Percentiles rank a stretch among this genome's conserved stretches.
phyloP scores from a whole-genome alignment of 805 yeast genomes.

The Komagataella ulmi region DNA sequence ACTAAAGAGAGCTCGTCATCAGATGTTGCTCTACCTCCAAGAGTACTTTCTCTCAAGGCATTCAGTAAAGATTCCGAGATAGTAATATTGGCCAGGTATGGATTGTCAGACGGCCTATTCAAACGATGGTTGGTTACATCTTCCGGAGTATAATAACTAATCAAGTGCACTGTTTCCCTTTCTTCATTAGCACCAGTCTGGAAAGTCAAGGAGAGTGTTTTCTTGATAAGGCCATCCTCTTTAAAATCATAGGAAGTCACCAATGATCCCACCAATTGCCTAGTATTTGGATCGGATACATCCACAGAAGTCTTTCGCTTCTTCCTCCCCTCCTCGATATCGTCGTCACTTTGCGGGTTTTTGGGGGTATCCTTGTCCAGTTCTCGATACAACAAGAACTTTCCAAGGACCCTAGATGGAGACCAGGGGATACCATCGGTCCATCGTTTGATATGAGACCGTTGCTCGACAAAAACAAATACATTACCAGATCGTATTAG shows the following conservation, averaged over 20 bases:
- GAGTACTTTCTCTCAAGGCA: slow-evolving; percentile 42
- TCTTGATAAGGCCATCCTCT: slow-evolving; percentile 67
- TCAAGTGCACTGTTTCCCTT: slow-evolving; percentile 48
- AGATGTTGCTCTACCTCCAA: slow-evolving; percentile 38
- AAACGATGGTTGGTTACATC: slow-evolving; percentile 55
- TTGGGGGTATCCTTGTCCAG: slow-evolving; percentile 20
- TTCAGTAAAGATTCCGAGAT: slow-evolving; percentile 36
- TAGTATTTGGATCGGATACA: slow-evolving; percentile 10
- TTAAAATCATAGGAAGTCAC: slow-evolving; percentile 52
- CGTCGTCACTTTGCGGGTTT: slow-evolving; percentile 18
- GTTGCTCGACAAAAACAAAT: slow-evolving; percentile 75
- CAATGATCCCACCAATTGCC: slow-evolving; percentile 41
- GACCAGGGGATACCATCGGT: slow-evolving; percentile 95
- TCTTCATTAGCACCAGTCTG: slow-evolving; percentile 6
- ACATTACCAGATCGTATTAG: slow-evolving; percentile 68
- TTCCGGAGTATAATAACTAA: slow-evolving; percentile 65
- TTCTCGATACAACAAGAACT: slow-evolving; percentile 77
- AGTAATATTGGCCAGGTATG: slow-evolving; percentile 31
- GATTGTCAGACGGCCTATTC: slow-evolving; percentile 41
- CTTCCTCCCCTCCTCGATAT: slow-evolving; percentile 1
- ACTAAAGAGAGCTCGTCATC: slow-evolving; percentile 40
- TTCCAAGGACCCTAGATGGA: slow-evolving; percentile 77
- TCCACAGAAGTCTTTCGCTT: neutral
- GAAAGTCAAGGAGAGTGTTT: slow-evolving; percentile 61
- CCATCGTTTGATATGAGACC: slow-evolving; percentile 84